Conservation (phyloP, 164 flowering plant genomes). For the Vitis labrusca region DNA sequence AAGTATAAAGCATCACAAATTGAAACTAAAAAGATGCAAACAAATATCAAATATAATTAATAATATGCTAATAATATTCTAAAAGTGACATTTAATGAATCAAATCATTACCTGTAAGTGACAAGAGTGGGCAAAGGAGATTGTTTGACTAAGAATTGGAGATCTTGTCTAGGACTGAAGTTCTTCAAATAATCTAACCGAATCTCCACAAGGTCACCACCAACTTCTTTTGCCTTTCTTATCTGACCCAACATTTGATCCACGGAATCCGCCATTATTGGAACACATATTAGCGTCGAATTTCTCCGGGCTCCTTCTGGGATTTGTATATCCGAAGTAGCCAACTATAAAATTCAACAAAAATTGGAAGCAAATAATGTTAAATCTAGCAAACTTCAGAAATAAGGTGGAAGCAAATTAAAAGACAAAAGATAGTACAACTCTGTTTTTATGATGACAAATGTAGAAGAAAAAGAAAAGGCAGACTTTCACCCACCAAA, state of each 20-base stretch:
- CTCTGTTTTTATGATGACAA: too few species aligned
- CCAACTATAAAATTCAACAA: constrained; percentile 8
- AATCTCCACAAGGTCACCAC: constrained; percentile 34
- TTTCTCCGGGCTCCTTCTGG: constrained; percentile 19
- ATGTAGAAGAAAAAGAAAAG: too few species aligned
- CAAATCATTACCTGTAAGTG: constrained; percentile 26
- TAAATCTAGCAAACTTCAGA: too few species aligned
- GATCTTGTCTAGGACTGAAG: constrained; percentile 27
- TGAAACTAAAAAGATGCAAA: too few species aligned
- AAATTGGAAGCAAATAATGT: not conserved
- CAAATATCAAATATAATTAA: too few species aligned
- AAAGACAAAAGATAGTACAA: not conserved
- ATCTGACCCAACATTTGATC: constrained; percentile 26
- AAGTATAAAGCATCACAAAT: too few species aligned
- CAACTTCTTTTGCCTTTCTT: constrained; percentile 27
- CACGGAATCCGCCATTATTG: constrained; percentile 32
- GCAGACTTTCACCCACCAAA: too few species aligned
- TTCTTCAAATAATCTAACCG: constrained; percentile 32
- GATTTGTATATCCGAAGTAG: constrained; percentile 14
- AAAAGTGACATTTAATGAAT: too few species aligned
- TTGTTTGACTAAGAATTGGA: constrained; percentile 22
- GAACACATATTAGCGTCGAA: constrained; percentile 34
- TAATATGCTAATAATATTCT: too few species aligned
- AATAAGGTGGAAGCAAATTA: not conserved
- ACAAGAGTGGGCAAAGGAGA: constrained; percentile 28